These are phyloP conservation scores for Pyrenula massariospora DNA, from an alignment of 495 filamentous ascomycete species.

Conservation along the genomic window DNA sequence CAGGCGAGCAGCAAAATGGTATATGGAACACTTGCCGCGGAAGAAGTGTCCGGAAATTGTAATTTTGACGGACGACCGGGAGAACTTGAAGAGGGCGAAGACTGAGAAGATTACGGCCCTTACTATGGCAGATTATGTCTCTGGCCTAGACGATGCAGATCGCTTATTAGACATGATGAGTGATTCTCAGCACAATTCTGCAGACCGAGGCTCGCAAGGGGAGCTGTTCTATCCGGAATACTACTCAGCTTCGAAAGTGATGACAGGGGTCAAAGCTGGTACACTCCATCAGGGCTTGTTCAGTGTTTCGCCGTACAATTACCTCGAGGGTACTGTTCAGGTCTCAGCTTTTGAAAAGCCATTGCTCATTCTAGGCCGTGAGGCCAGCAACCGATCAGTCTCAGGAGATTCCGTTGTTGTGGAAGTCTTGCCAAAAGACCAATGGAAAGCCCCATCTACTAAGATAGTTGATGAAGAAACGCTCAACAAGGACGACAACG, in stretches of 20 bases:
- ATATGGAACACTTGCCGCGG: conserved; percentile 62
- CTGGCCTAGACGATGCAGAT: conserved; percentile 70
- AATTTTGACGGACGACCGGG: conserved; percentile 87
- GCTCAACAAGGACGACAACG: conserved; percentile 85
- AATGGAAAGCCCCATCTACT: conserved; percentile 91
- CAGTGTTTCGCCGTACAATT: conserved; percentile 96
- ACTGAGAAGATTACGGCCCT: conserved; percentile 55
- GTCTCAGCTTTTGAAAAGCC: conserved; percentile 83
- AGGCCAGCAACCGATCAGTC: conserved; percentile 91
- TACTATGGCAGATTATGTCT: conserved; percentile 67
- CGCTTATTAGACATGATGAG: conserved; percentile 91
- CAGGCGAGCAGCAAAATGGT: conserved; percentile 79
- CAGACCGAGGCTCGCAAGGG: conserved; percentile 48
- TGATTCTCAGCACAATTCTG: conserved; percentile 53
- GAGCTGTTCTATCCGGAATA: conserved; percentile 77
- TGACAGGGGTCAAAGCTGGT: conserved; percentile 78
- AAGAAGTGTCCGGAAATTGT: conserved; percentile 61
- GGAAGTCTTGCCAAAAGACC: conserved; percentile 81
- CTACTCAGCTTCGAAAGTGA: conserved; percentile 82
- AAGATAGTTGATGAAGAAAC: conserved; percentile 94
- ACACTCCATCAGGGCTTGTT: conserved; percentile 87
- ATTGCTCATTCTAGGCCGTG: conserved; percentile 79
- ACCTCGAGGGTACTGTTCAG: conserved; percentile 82
- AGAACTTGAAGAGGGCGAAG: conserved; percentile 74
- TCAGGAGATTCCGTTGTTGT: conserved; percentile 87